Evolutionary conservation across 2,329 filamentous ascomycete genomes (phyloP).

Genomic region (Microdochium paspali): DNA sequence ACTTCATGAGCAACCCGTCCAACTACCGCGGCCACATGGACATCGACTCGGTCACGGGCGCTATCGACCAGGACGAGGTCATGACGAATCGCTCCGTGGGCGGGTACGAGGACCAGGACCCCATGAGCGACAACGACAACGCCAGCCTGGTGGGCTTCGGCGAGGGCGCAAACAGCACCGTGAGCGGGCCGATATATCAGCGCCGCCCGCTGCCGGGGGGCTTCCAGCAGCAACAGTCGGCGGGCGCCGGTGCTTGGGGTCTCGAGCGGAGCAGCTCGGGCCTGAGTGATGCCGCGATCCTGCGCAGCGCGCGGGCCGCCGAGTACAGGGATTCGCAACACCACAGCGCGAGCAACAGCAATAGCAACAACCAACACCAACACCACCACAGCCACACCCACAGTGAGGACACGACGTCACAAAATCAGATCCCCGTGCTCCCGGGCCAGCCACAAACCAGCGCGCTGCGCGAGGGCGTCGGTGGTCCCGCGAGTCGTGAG

Average conservation of each 20-base stretch:
- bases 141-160: conserved; percentile 86
- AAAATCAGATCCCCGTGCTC: conserved; percentile 41
- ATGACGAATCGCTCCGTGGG: conserved; percentile 35
- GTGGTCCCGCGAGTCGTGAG: conserved; percentile 30
- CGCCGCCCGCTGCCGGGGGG: conserved; percentile 30
- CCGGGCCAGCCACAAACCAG: conserved; percentile 24
- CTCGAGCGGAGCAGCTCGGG: conserved; percentile 43
- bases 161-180: conserved; percentile 79
- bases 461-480: conserved; percentile 22
- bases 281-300: conserved; percentile 33
- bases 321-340: conserved; percentile 53
- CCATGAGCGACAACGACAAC: conserved; percentile 77
- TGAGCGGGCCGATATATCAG: conserved; percentile 67
- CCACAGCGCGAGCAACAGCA: conserved; percentile 56
- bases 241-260: conserved; percentile 22
- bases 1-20: conserved; percentile 63
- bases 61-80: conserved; percentile 24
- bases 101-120: conserved; percentile 45
- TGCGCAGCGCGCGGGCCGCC: conserved; percentile 25
- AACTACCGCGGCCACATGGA: conserved; percentile 45
- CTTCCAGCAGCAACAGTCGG: conserved; percentile 4
- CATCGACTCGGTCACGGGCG: conserved; percentile 31
- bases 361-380: conserved; percentile 34
- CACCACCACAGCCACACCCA: conserved; percentile 22
- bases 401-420: conserved; percentile 56